phyloP scores from a whole-genome alignment of 352 stramenopile species.

The Phytophthora tentaculata region DNA sequence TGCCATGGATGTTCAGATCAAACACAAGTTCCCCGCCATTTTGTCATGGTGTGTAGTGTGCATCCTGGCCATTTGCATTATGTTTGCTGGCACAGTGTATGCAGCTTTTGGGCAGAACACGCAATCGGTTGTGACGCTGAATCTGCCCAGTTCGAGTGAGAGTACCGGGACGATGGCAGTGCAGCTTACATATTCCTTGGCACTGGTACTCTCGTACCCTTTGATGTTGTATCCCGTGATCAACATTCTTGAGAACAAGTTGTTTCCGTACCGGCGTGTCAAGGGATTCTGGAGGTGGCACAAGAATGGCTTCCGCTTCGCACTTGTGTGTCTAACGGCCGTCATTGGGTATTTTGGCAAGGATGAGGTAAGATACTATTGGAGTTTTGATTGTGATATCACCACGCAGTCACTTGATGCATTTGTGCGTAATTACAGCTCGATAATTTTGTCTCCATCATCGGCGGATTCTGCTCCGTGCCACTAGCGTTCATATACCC shows the following conservation, averaged over 20 bases:
- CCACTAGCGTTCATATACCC: slow-evolving; percentile 75
- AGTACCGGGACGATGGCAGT: slow-evolving; percentile 60
- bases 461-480: slow-evolving; percentile 73
- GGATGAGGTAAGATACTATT: slow-evolving; percentile 33
- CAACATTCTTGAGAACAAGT: slow-evolving; percentile 63
- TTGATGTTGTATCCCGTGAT: slow-evolving; percentile 75
- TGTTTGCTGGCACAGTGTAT: slow-evolving; percentile 55
- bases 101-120: slow-evolving; percentile 52
- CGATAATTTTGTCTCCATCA: slow-evolving; percentile 71
- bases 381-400: neutral
- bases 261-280: slow-evolving; percentile 45
- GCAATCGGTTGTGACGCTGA: slow-evolving; percentile 61
- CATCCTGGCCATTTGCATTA: slow-evolving; percentile 48
- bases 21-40: slow-evolving; percentile 62
- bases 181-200: slow-evolving; percentile 65
- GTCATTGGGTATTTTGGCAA: slow-evolving; percentile 68
- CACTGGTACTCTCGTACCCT: slow-evolving; percentile 66
- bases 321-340: slow-evolving; percentile 63
- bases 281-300: slow-evolving; percentile 67
- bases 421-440: slow-evolving; percentile 27
- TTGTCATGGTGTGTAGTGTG: slow-evolving; percentile 49
- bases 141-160: slow-evolving; percentile 51
- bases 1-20: slow-evolving; percentile 52
- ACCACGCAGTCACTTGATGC: neutral
- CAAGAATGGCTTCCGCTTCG: slow-evolving; percentile 68